Conservation (phyloP, 2,329 filamentous ascomycete species). For the Hymenoscyphus repandus region DNA sequence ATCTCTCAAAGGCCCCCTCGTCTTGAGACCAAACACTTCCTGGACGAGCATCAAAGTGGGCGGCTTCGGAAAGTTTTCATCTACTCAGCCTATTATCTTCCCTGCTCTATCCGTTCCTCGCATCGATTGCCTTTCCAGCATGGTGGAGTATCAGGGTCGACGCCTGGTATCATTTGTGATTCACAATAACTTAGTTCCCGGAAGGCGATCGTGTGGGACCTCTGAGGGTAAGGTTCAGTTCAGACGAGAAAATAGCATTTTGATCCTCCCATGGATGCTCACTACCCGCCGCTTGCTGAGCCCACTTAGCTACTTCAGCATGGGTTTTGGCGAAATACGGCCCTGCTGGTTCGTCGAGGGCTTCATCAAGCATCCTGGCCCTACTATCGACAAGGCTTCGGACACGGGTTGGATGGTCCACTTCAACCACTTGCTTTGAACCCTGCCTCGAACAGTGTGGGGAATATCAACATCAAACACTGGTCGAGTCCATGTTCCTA, state of each 20-base stretch:
- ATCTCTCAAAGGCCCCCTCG: no score
- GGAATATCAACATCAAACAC: conserved; percentile 32
- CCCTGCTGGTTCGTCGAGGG: conserved; percentile 22
- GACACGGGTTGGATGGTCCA: conserved; percentile 12
- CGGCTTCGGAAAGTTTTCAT: no score
- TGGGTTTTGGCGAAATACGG: conserved; percentile 18
- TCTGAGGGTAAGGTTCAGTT: conserved; percentile 17
- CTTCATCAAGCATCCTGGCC: not conserved
- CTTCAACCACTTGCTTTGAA: conserved; percentile 21
- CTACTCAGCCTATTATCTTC: not conserved
- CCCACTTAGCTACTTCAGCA: conserved; percentile 20
- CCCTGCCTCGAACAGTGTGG: conserved; percentile 26
- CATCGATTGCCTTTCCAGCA: conserved; percentile 1
- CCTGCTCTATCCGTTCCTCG: not conserved
- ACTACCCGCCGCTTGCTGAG: conserved; percentile 3
- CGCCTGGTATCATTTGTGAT: conserved; percentile 25
- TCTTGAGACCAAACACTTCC: not conserved
- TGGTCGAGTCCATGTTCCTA: conserved; percentile 26
- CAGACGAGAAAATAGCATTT: conserved; percentile 25
- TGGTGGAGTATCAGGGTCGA: conserved; percentile 8
- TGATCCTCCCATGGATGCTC: conserved; percentile 23
- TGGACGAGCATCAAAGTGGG: no score
- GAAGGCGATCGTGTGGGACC: conserved; percentile 22
- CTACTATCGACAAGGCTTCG: conserved; percentile 30
- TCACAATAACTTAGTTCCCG: conserved; percentile 25